phyloP scores from a whole-genome alignment of 306 rosid species.

The Oemleria cerasiformis region DNA sequence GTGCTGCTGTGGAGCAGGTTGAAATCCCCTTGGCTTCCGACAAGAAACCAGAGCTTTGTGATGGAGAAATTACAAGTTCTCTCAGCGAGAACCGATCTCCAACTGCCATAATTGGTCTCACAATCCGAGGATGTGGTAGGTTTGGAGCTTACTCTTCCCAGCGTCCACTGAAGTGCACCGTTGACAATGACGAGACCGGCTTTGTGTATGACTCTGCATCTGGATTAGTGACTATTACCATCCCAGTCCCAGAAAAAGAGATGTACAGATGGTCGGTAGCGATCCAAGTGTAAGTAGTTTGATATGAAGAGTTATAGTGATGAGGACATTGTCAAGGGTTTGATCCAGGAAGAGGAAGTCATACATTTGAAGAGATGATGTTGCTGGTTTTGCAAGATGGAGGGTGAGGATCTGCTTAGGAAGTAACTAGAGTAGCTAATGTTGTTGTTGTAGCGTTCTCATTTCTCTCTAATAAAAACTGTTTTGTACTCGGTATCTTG shows the following conservation, averaged over 20 bases:
- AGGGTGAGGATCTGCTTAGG: background rate
- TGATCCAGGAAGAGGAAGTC: background rate
- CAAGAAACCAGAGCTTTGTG: slow-evolving; percentile 39
- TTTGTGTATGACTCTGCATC: slow-evolving; percentile 45
- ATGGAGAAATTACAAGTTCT: slow-evolving; percentile 39
- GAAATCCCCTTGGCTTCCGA: slow-evolving; percentile 36
- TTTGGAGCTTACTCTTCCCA: slow-evolving; percentile 77
- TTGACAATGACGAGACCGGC: slow-evolving; percentile 39
- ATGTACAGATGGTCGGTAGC: slow-evolving; percentile 65
- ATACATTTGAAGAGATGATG: background rate
- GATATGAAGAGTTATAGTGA: background rate
- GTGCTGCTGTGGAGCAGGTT: slow-evolving; percentile 69
- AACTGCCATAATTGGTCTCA: slow-evolving; percentile 45
- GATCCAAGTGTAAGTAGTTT: slow-evolving; percentile 50
- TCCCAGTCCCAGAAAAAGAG: slow-evolving; percentile 54
- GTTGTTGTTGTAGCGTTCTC: background rate
- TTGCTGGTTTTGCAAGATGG: background rate
- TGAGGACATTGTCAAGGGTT: background rate
- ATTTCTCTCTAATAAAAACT: slow-evolving; percentile 10
- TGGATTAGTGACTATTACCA: slow-evolving; percentile 55
- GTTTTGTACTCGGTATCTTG: background rate
- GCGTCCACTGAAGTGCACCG: slow-evolving; percentile 47
- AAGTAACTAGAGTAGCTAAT: slow-evolving; percentile 1
- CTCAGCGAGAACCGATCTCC: slow-evolving; percentile 37
- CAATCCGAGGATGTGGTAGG: slow-evolving; percentile 70